These are phyloP conservation scores for Chytriomyces confervae DNA, from an alignment of 192 early-diverging fungal species.

Conservation along the genomic window DNA sequence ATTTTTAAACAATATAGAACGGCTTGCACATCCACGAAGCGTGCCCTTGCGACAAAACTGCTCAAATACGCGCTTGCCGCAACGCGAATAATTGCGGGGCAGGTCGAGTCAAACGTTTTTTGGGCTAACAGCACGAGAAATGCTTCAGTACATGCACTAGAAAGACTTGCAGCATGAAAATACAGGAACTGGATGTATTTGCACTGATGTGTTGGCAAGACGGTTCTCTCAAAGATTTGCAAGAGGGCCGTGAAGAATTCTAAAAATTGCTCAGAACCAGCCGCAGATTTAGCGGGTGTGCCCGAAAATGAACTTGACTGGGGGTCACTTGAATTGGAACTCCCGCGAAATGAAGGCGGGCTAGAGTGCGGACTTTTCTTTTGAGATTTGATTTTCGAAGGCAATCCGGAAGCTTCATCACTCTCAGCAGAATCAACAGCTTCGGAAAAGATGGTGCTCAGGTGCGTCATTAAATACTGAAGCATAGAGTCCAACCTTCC, in stretches of 20 bases:
- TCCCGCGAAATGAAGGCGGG: not conserved
- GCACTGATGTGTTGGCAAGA: conserved; percentile 86
- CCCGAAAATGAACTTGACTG: not conserved
- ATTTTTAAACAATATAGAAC: conserved; percentile 73
- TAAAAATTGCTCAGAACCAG: not conserved
- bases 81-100: conserved; percentile 71
- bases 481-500: conserved; percentile 50
- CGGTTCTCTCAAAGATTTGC: conserved; percentile 76
- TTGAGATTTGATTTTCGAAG: conserved; percentile 46
- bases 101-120: conserved; percentile 60
- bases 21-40: conserved; percentile 67
- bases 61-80: conserved; percentile 84
- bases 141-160: conserved; percentile 71
- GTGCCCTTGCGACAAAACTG: conserved; percentile 86
- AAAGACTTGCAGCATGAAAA: conserved; percentile 79
- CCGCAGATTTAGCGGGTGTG: conserved; percentile 65
- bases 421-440: not conserved
- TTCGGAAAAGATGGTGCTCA: conserved; percentile 2
- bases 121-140: conserved; percentile 80
- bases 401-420: not conserved
- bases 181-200: conserved; percentile 91
- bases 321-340: not conserved
- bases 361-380: conserved; percentile 44
- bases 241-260: conserved; percentile 74
- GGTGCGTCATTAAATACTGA: conserved; percentile 27